These are phyloP conservation scores for Peribolospora kevripleyi DNA, from an alignment of 768 basidiomycete genomes.

Conservation along the genomic window DNA sequence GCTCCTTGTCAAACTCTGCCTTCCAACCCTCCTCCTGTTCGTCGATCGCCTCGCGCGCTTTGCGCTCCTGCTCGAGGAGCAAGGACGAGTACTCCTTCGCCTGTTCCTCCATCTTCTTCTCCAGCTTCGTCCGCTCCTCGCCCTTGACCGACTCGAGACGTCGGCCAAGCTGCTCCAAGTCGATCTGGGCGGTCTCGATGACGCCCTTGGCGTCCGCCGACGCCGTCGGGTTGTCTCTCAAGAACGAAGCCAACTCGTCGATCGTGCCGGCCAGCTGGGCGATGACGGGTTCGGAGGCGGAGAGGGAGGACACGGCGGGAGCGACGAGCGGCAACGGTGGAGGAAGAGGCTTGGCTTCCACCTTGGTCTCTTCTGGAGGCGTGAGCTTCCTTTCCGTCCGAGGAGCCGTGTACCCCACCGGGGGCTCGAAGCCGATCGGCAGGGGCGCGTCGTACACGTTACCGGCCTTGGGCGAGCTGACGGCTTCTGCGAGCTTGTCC, in stretches of 20 bases:
- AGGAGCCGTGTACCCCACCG: conserved; percentile 58
- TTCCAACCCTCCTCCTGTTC: conserved; percentile 66
- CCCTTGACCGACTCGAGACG: conserved; percentile 57
- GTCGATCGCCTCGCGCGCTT: conserved; percentile 60
- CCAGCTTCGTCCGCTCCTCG: conserved; percentile 46
- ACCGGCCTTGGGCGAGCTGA: neutral
- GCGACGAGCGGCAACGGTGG: conserved; percentile 47
- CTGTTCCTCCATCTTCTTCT: conserved; percentile 50
- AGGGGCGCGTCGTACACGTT: conserved; percentile 23
- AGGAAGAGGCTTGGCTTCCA: conserved; percentile 5
- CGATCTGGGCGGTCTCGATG: conserved; percentile 52
- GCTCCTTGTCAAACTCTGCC: conserved; percentile 56
- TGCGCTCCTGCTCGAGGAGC: conserved; percentile 59
- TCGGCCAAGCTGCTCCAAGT: conserved; percentile 50
- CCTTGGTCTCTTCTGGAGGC: conserved; percentile 15
- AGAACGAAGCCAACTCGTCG: conserved; percentile 64
- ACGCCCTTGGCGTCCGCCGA: conserved; percentile 38
- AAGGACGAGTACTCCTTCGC: conserved; percentile 57
- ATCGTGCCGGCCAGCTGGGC: conserved; percentile 76
- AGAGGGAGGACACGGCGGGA: conserved; percentile 47
- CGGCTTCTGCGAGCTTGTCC: neutral
- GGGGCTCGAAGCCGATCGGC: conserved; percentile 84
- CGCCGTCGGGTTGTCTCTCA: conserved; percentile 41
- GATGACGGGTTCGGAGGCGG: conserved; percentile 68
- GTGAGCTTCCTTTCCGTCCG: conserved; percentile 23